Evolutionary conservation across 2,329 filamentous ascomycete genomes (phyloP), one percentile per base, ranked within the genome.

Genomic region (Penicillium sp.): DNA sequence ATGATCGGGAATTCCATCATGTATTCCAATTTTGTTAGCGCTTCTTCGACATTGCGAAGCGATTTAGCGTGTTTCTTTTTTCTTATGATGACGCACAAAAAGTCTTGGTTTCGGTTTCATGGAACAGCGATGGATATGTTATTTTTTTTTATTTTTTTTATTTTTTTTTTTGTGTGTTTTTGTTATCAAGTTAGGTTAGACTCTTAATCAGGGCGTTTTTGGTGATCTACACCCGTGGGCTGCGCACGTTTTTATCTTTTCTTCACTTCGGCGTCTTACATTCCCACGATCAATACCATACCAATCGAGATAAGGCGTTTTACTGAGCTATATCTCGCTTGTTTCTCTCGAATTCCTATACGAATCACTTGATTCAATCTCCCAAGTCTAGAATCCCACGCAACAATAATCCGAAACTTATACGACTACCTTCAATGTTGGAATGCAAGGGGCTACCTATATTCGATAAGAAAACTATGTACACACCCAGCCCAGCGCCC

Each of bases 51-150:
- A 44, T 52, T 56, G 40, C 50, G 44, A 57, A 62, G 61, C 62
- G 62, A 59, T 64, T 50, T 46, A 64, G 61, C 61, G 59, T 61
- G 51, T 51, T 20, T 57, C 24, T 34, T 53, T 53, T 44, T 52
- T 49, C 49, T 48, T 18, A 37, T 52, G 48, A 46, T 32, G 39
- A 39, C 26, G n/a, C 43, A 20, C 38, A 64, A 64, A 64, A 64
- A 57, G 61, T 34, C 34, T 54, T 56, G 43, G 26, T 35, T 22
- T 34, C 26, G 14, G 7, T 38, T 34, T 34, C 22, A 11, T 44
- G 35, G 40, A n/a, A 48, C 11, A 7, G 32, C 32, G 34, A 31
- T 31, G 26, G 24, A 39, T 46, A 22, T 35, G 11, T 16, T n/a
- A n/a, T n/a, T n/a, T n/a, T n/a, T n/a, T n/a, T n/a, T n/a, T n/a